These are phyloP conservation scores for Fusarium newnesense DNA, from an alignment of 2,329 filamentous ascomycete species.

Conservation along the genomic window DNA sequence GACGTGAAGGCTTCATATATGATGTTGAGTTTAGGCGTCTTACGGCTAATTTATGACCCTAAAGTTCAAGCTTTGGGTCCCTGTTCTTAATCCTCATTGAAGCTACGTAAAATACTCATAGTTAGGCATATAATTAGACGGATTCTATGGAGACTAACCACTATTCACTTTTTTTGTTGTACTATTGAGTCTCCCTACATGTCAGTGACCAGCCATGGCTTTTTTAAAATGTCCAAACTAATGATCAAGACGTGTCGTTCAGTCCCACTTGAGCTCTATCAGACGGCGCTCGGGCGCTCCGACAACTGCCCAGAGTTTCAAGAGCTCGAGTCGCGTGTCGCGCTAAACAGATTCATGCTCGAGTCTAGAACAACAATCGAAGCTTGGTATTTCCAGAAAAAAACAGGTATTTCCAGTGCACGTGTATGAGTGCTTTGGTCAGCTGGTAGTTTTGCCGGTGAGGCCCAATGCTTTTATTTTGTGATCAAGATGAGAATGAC, in stretches of 20 bases:
- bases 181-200: background rate
- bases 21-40: background rate
- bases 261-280: slow-evolving; percentile 11
- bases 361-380: background rate
- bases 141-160: background rate
- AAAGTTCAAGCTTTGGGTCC: no score
- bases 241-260: background rate
- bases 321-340: slow-evolving; percentile 15
- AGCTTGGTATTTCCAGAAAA: background rate
- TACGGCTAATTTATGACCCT: background rate
- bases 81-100: no score
- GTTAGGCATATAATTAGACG: background rate
- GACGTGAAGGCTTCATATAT: background rate
- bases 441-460: slow-evolving; percentile 10
- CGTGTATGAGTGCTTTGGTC: background rate
- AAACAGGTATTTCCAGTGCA: slow-evolving; percentile 20
- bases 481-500: background rate
- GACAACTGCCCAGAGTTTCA: slow-evolving; percentile 18
- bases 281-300: slow-evolving; percentile 16
- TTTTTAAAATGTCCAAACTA: background rate
- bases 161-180: background rate
- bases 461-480: background rate
- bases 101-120: background rate
- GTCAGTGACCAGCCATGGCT: background rate
- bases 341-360: slow-evolving; percentile 21